Conservation (phyloP, 2,329 filamentous ascomycete species). For the Pseudogymnoascus sp. region DNA sequence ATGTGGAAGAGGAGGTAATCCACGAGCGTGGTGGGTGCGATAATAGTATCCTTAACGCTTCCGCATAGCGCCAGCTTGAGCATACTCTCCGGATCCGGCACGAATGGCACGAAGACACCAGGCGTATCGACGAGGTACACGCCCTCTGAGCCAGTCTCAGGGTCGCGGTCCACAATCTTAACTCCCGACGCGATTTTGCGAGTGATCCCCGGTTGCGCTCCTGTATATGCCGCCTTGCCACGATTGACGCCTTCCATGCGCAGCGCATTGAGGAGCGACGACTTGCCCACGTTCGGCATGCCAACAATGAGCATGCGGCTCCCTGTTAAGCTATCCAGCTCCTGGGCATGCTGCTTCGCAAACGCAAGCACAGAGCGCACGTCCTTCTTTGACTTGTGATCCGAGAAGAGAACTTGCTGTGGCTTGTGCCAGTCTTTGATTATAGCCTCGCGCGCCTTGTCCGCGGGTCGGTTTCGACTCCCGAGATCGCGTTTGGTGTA, state of each 20-base stretch:
- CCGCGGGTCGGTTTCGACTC: constrained; percentile 32
- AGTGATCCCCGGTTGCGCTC: constrained; percentile 82
- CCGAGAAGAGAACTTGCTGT: constrained; percentile 43
- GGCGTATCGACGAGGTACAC: constrained; percentile 89
- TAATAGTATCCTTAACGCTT: constrained; percentile 81
- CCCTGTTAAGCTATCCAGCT: constrained; percentile 61
- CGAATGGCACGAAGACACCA: constrained; percentile 90
- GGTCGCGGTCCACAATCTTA: constrained; percentile 57
- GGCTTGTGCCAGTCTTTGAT: constrained; percentile 47
- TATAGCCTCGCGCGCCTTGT: constrained; percentile 40
- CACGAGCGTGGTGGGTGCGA: constrained; percentile 67
- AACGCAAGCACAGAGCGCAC: constrained; percentile 36
- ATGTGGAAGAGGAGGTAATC: constrained; percentile 86
- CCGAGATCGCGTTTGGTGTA: constrained; percentile 87
- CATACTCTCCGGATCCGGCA: constrained; percentile 79
- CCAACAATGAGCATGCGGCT: constrained; percentile 81
- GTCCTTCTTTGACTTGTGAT: constrained; percentile 38
- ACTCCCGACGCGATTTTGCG: constrained; percentile 76
- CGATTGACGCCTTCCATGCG: constrained; percentile 57
- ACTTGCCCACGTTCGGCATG: constrained; percentile 98
- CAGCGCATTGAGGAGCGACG: constrained; percentile 82
- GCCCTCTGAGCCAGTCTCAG: constrained; percentile 33
- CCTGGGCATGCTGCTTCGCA: constrained; percentile 42
- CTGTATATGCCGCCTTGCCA: constrained; percentile 71
- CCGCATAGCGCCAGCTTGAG: constrained; percentile 88